Evolutionary conservation across 2,329 filamentous ascomycete genomes (phyloP), one percentile per base, ranked within the genome.

Genomic region (Arachnopeziza araneosa): DNA sequence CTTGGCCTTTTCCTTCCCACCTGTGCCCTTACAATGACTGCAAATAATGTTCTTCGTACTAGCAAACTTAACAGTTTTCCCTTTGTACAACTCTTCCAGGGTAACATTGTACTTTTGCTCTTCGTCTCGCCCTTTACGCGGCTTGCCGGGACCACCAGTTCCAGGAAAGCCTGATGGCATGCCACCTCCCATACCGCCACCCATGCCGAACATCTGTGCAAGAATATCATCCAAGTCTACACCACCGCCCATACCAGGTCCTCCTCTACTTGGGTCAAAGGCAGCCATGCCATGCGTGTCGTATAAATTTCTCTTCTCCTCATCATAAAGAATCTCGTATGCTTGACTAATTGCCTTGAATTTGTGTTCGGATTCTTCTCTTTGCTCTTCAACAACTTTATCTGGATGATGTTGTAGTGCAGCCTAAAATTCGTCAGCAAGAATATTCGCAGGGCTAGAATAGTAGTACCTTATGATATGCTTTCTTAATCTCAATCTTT

Each of bases 311-410:
- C 95, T 89, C 76, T 96, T 97, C 63, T 98, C 86, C 64, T 98
- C 93, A 80, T 99, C 93, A 77, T 86, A 89, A 59, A 99, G 91
- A 73, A 99, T 98, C 74, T 99, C 95, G 80, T 99, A 99, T 68
- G 95, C 95, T 77, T 96, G 89, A 62, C 90, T 93, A 60, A 96
- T 88, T 58, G 87, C 80, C 78, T 99, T 99, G 86, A 99, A 99
- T 72, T 88, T 92, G 72, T 87, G 82, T 75, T 98, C 95, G 62
- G 95, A 91, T 67, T 88, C 89, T 72, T 87, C 87, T 68, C 93
- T 88, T 72, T 93, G 86, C 26, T 89, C 86, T 75, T 93, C 91
- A 68, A 92, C 81, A 60, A 96, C 95, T 79, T 99, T 99, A 78
- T 99, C 95, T 53, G 95, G 95, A 72, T 99, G 95, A 72, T 92